phyloP scores from a whole-genome alignment of 768 basidiomycete species.

The Multifurca ochricompacta region DNA sequence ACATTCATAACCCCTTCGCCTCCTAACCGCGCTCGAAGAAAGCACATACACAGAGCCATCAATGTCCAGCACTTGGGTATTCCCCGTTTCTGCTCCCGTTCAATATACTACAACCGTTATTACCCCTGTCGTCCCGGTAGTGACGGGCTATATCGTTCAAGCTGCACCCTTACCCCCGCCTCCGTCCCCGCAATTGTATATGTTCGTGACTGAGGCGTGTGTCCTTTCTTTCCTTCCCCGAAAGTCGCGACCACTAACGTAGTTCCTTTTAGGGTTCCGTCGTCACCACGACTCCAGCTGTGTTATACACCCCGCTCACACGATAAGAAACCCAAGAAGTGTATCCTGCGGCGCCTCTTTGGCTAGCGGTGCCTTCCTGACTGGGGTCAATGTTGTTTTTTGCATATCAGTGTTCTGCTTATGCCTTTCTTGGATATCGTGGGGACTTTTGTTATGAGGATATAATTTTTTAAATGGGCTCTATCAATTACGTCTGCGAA shows the following conservation, averaged over 20 bases:
- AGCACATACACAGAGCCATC: not conserved
- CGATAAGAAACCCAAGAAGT: not conserved
- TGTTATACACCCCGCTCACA: not conserved
- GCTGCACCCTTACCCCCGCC: not conserved
- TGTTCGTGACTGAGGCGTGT: not conserved
- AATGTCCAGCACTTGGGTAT: not conserved
- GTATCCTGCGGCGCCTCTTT: not conserved
- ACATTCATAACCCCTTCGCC: not conserved
- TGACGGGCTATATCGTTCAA: not conserved
- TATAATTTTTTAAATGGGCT: too few species aligned
- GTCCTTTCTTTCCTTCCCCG: not conserved
- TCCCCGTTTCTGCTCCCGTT: not conserved
- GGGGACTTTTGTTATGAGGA: too few species aligned
- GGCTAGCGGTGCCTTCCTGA: not conserved
- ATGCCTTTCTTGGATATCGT: too few species aligned
- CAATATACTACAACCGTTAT: not conserved
- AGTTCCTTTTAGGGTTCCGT: not conserved
- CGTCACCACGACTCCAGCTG: not conserved
- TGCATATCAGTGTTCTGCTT: not conserved
- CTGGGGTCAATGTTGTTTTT: not conserved
- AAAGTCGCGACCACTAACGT: not conserved
- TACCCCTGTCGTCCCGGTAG: not conserved
- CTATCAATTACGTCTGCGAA: too few species aligned
- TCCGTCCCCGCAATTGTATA: not conserved
- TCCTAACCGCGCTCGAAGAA: not conserved